Evolutionary conservation across 2,329 filamentous ascomycete genomes (phyloP).

Genomic region (Amphichorda felina): DNA sequence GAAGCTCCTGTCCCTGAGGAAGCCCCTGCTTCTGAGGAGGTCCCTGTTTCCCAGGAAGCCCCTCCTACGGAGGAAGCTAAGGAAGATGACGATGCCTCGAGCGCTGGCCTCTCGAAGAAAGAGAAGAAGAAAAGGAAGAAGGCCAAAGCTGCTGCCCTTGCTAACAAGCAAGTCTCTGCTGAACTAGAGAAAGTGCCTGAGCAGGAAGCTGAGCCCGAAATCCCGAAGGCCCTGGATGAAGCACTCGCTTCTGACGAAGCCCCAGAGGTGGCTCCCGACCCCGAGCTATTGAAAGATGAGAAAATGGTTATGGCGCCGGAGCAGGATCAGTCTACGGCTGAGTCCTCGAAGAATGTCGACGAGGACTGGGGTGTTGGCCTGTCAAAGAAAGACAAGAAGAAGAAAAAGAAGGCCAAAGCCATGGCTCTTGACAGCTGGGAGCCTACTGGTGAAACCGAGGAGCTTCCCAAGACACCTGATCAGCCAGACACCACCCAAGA

Average conservation of each 20-base stretch:
- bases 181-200: not conserved
- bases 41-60: not conserved
- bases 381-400: slow-evolving; percentile 22
- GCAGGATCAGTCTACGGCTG: not conserved
- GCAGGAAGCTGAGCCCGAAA: not conserved
- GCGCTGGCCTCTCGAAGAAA: slow-evolving; percentile 16
- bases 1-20: not conserved
- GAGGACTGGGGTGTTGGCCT: slow-evolving; percentile 5
- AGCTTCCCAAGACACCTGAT: not conserved
- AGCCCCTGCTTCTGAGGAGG: not conserved
- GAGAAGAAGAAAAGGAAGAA: slow-evolving; percentile 19
- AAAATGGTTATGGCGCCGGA: no score
- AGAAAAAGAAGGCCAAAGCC: slow-evolving; percentile 13
- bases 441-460: slow-evolving; percentile 2
- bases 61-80: not conserved
- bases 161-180: not conserved
- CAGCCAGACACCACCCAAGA: not conserved
- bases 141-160: slow-evolving; percentile 3
- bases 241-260: not conserved
- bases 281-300: not conserved
- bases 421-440: slow-evolving; percentile 7
- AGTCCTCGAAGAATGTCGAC: not conserved
- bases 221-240: not conserved
- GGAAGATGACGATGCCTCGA: not conserved
- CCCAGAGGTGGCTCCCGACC: not conserved